Base-by-base conservation (phyloP, 2,329 filamentous ascomycete species). In the Fusarium sp. region DNA sequence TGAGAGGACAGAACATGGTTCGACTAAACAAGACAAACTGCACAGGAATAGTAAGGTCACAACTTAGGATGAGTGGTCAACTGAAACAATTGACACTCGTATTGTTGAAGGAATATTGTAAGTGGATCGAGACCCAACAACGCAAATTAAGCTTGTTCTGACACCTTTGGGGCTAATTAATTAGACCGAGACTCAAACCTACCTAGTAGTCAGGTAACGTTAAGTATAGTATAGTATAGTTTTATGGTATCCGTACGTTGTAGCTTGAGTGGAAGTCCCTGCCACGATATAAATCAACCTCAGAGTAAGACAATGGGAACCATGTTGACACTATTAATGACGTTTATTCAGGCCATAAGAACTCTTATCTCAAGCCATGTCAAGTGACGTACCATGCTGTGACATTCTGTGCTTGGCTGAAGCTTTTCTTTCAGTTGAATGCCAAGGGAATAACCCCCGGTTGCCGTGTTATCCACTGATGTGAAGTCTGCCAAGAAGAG, bases 401-500 rank as follows among this genome's bases (percentile, higher is more conserved):
- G 55, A 62, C 43, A 46, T 47, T 4, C 32, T 38, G 8, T 44
- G 55, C 40, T 55, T 53, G n/a, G 58, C 58, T 62, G 62, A 54
- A 57, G 48, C 47, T 25, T 58, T 43, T 52, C 13, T 25, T 15
- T 32, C 43, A 48, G 43, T 65, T 53, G 53, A n/a, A 38, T n/a
- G 58, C 40, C 65, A 62, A 61, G 46, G 34, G 40, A 38, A 49
- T 44, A 44, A 38, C 18, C 29, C 29, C 44, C 59, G 41, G 52
- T 38, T 51, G 61, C 55, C 62, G 61, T 46, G 38, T 48, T 67
- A 70, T 29, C 62, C 57, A 67, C 67, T 46, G 49, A 48, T 40
- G 43, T n/a, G 12, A 27, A 27, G 29, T 32, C 53, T 47, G 48
- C 49, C 64, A 51, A 52, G 62, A 55, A 18, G 30, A 45, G 52